A percentile compares a stretch with the other conserved stretches of the same genome.
phyloP scores from a whole-genome alignment of 164 flowering plant species.

The Platanus orientalis region DNA sequence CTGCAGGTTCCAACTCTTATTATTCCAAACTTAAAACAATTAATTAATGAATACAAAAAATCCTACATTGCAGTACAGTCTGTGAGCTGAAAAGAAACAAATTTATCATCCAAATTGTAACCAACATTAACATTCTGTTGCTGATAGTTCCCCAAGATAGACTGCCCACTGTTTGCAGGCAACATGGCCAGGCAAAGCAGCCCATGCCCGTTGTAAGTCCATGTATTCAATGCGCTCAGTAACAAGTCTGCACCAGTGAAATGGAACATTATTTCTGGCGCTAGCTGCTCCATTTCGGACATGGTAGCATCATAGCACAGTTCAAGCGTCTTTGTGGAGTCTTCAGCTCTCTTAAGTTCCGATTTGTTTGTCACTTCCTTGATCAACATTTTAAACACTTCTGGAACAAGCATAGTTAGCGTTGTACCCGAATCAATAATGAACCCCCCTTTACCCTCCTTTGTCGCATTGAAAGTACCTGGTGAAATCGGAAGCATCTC shows the following conservation, averaged over 20 bases:
- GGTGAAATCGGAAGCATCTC: neutral
- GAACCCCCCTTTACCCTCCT: neutral
- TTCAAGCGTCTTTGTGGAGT: neutral
- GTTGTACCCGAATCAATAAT: slow-evolving; percentile 1
- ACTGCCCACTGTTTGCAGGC: neutral
- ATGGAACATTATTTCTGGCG: slow-evolving; percentile 7
- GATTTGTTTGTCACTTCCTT: neutral
- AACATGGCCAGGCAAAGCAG: neutral
- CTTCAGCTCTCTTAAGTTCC: neutral
- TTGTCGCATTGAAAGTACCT: neutral
- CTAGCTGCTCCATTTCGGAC: neutral
- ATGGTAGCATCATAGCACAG: neutral
- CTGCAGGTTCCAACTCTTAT: too few species aligned
- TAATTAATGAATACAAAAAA: too few species aligned
- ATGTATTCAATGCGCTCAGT: neutral
- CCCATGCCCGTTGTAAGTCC: neutral
- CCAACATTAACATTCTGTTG: slow-evolving; percentile 9
- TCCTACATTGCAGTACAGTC: neutral
- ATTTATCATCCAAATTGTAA: neutral
- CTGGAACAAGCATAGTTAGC: neutral
- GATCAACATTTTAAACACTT: neutral
- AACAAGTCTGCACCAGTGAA: slow-evolving; percentile 6
- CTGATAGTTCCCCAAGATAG: slow-evolving; percentile 1
- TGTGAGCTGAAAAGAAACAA: neutral
- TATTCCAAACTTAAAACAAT: too few species aligned